phyloP scores from a whole-genome alignment of 805 yeast species.

The Wickerhamiella galacta region DNA sequence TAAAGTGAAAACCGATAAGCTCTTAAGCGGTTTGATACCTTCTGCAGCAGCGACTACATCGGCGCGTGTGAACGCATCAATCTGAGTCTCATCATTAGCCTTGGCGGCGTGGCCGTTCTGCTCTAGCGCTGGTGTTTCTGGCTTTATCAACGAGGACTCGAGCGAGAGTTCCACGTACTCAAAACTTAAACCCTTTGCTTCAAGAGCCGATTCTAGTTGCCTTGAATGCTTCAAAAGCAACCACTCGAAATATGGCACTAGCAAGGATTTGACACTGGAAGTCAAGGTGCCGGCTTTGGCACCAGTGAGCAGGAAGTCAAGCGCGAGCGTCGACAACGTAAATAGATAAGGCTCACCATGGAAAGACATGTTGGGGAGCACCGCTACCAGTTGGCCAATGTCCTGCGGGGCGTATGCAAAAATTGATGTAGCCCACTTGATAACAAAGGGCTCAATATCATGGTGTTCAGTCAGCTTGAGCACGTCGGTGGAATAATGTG shows the following conservation, averaged over 20 bases:
- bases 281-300: not conserved
- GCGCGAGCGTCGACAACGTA: too few relatives aligned
- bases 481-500: slow-evolving; percentile 13
- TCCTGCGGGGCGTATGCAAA: slow-evolving; percentile 27
- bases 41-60: too few relatives aligned
- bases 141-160: slow-evolving; percentile 41
- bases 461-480: slow-evolving; percentile 15
- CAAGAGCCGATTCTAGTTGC: slow-evolving; percentile 5
- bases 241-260: slow-evolving; percentile 27
- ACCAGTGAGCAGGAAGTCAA: too few relatives aligned
- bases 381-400: slow-evolving; percentile 7
- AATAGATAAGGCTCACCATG: too few relatives aligned
- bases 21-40: too few relatives aligned
- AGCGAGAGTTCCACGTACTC: slow-evolving; percentile 46
- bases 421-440: slow-evolving; percentile 29
- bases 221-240: slow-evolving; percentile 24
- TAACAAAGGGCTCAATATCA: slow-evolving; percentile 28
- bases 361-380: slow-evolving; percentile 10
- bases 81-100: too few relatives aligned
- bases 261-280: slow-evolving; percentile 20
- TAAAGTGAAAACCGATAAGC: slow-evolving; percentile 8
- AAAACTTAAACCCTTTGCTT: slow-evolving; percentile 10
- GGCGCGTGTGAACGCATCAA: too few relatives aligned
- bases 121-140: too few relatives aligned
- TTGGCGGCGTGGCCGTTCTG: too few relatives aligned